These are phyloP conservation scores for Ceratonia siliqua DNA, from an alignment of 306 rosid genomes.

Conservation along the genomic window DNA sequence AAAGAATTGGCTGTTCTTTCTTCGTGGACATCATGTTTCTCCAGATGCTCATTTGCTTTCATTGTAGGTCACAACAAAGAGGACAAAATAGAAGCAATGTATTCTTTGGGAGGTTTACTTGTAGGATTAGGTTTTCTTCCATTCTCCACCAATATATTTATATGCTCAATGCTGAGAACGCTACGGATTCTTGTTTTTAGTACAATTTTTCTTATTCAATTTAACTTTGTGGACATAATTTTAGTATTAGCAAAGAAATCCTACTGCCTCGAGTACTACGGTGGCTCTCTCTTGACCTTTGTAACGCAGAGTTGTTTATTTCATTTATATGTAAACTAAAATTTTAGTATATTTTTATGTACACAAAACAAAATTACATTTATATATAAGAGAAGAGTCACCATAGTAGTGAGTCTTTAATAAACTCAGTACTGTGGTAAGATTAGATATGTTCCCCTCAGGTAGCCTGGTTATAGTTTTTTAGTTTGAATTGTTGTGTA, in stretches of 20 bases:
- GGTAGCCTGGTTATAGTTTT: too few relatives aligned
- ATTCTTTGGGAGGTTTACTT: conserved; percentile 34
- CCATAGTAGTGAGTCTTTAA: too few relatives aligned
- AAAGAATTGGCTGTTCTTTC: conserved; percentile 14
- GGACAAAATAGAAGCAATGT: conserved; percentile 23
- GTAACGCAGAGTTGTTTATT: too few relatives aligned
- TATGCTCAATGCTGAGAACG: conserved; percentile 31
- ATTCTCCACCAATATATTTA: conserved; percentile 17
- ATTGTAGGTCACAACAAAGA: conserved; percentile 31
- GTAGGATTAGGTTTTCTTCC: conserved; percentile 41
- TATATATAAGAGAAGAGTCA: too few relatives aligned
- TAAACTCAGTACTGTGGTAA: too few relatives aligned
- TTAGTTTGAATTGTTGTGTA: too few relatives aligned
- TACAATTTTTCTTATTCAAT: conserved; percentile 28
- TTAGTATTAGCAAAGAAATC: not conserved
- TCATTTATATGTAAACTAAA: too few relatives aligned
- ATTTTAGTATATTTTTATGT: too few relatives aligned
- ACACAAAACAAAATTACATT: too few relatives aligned
- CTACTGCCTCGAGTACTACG: not conserved
- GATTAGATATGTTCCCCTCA: too few relatives aligned
- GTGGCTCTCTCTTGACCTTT: too few relatives aligned
- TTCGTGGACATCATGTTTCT: conserved; percentile 26
- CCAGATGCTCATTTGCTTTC: conserved; percentile 35
- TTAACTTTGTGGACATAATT: conserved; percentile 11
- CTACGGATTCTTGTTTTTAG: conserved; percentile 16